Base-by-base conservation (phyloP, 129 eudicot species). In the Logfia minima region DNA sequence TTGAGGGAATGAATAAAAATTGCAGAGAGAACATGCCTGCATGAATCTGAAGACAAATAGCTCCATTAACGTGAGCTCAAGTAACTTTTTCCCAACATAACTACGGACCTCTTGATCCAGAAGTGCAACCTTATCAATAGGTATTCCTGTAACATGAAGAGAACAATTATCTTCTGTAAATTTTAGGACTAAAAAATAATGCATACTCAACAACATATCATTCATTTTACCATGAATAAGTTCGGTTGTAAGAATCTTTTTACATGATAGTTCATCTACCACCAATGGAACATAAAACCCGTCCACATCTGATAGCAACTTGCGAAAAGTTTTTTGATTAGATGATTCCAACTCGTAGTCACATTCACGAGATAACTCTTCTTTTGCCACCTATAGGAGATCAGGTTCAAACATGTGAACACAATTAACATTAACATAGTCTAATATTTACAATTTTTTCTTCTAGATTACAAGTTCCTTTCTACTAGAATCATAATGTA, bases 311-410 rank as follows among this genome's bases (percentile, higher is more conserved):
- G 90, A 83, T 65, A 95, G 79, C 82, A 87, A 80, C 45, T 53
- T 22, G 14, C 87, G 88, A 75, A 91, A 95, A 55, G 80, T 86
- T 85, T 83, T 87, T 87, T 95, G 99, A 84, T 83, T 95, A 70
- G 56, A 71, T 65, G 92, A 92, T 82, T 95, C 99, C 89, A 91
- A 79, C 83, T 83, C 94, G 78, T 95, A 95, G 73, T 95, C 91
- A 70, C 99, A 95, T 81, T 95, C 99, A 58, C 92, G 96, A 58
- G 97, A 86, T 81, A 95, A 85, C 84, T 95, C 99, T 80, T 95
- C 97, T 84, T 91, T 95, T 31, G 99, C 99, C 67, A 94, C 98
- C 98, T 93, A 81, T 45, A 66, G 70, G 70, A 73, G 70, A 75
- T 63, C 67, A 5, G 72, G 78, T 18, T 58, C 62, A 55, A 76